These are phyloP conservation scores for Jamesozyma spencerorum DNA, from an alignment of 805 yeast species.

Conservation along the genomic window DNA sequence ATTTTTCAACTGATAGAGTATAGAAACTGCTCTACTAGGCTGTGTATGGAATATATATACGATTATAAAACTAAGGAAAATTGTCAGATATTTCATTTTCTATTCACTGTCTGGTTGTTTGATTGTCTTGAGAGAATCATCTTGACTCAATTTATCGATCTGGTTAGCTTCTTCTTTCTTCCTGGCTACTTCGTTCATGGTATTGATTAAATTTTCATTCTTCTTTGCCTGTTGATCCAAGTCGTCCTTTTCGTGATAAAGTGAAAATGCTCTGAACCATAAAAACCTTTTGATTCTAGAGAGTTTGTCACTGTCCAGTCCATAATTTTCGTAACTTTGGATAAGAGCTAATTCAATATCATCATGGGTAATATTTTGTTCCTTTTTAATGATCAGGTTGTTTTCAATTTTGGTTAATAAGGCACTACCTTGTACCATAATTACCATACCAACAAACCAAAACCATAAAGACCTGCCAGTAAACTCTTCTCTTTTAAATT, in stretches of 20 bases:
- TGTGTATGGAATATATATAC: not conserved
- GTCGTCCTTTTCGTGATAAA: constrained; percentile 23
- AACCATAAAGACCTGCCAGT: constrained; percentile 1
- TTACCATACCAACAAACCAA: constrained; percentile 31
- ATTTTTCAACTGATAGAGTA: too few relatives aligned
- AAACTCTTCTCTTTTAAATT: not conserved
- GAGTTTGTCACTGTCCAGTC: constrained; percentile 40
- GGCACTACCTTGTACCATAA: constrained; percentile 35
- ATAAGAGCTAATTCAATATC: constrained; percentile 34
- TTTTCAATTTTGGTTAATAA: constrained; percentile 34
- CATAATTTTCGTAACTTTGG: constrained; percentile 42
- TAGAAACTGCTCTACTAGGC: too few relatives aligned
- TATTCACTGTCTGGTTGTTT: too few relatives aligned
- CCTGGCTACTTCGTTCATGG: constrained; percentile 9
- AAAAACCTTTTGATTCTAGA: constrained; percentile 48
- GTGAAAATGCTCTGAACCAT: constrained; percentile 40
- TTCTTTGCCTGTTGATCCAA: constrained; percentile 38
- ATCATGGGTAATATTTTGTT: constrained; percentile 28
- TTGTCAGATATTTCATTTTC: too few relatives aligned
- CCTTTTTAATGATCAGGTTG: constrained; percentile 23
- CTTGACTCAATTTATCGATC: too few relatives aligned
- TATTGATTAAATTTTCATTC: constrained; percentile 73
- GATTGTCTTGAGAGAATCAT: too few relatives aligned
- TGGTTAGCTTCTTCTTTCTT: not conserved
- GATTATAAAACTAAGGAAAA: too few relatives aligned